Evolutionary conservation across 2,329 filamentous ascomycete species (phyloP).

Genomic region (Diaporthe caulivora): DNA sequence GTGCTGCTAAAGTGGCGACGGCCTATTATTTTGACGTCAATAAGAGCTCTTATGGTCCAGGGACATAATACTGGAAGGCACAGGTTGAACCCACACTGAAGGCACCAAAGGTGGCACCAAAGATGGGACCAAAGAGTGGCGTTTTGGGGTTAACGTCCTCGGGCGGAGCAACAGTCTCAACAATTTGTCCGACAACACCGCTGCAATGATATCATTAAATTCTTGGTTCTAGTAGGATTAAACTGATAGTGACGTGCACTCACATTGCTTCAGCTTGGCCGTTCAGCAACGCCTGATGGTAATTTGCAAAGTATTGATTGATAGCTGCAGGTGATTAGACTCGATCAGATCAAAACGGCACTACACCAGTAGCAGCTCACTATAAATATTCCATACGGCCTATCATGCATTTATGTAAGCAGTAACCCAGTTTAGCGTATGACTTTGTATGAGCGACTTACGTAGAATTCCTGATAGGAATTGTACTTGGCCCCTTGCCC

Average conservation of each 20-base stretch:
- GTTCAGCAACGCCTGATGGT: slow-evolving; percentile 21
- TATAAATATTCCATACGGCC: slow-evolving; percentile 22
- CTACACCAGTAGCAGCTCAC: neutral
- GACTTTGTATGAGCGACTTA: neutral
- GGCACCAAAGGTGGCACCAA: neutral
- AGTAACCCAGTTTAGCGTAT: neutral
- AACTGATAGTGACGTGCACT: neutral
- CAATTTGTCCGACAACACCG: slow-evolving; percentile 15
- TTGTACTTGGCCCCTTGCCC: slow-evolving; percentile 1
- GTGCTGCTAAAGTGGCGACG: slow-evolving; percentile 2
- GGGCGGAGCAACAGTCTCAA: neutral
- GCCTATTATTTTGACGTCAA: neutral
- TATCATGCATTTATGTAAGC: neutral
- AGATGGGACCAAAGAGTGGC: slow-evolving; percentile 21
- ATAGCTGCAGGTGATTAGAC: neutral
- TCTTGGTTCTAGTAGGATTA: no score
- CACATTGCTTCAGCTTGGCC: slow-evolving; percentile 26
- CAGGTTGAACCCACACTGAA: neutral
- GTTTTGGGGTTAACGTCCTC: neutral
- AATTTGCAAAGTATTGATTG: slow-evolving; percentile 22
- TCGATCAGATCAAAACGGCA: neutral
- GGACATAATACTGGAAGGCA: neutral
- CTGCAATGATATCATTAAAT: neutral
- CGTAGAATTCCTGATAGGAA: slow-evolving; percentile 18
- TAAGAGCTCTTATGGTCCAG: accelerated